Evolutionary conservation across 495 filamentous ascomycete genomes (phyloP).

Genomic region (Baudoinia panamericana): DNA sequence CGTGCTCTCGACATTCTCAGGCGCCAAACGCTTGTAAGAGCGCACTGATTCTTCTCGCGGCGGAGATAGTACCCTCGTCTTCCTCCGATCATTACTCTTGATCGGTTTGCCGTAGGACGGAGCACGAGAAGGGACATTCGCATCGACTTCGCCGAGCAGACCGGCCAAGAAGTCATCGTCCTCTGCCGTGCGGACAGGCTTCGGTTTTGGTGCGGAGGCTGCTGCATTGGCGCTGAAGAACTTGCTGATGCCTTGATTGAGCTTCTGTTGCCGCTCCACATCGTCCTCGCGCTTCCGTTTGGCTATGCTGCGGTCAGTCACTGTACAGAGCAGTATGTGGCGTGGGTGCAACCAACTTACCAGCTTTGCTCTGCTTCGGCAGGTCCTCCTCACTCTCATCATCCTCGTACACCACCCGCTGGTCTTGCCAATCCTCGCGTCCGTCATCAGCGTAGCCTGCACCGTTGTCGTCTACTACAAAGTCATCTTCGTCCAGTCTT

Average conservation of each 20-base stretch:
- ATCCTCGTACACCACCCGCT: conserved; percentile 41
- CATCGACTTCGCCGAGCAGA: conserved; percentile 79
- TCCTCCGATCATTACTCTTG: conserved; percentile 60
- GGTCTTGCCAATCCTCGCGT: conserved; percentile 85
- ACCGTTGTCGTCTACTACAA: conserved; percentile 56
- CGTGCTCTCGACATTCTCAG: conserved; percentile 28
- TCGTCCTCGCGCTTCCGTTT: conserved; percentile 90
- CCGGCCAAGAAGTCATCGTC: conserved; percentile 76
- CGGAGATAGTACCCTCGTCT: conserved; percentile 69
- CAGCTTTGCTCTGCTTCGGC: conserved; percentile 51
- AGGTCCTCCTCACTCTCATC: conserved; percentile 60
- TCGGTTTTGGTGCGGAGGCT: conserved; percentile 53
- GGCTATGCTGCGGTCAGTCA: no score
- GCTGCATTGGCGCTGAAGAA: conserved; percentile 73
- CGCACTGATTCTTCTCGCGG: conserved; percentile 38
- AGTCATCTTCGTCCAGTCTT: conserved; percentile 86
- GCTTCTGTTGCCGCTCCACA: conserved; percentile 67
- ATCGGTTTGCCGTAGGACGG: conserved; percentile 39
- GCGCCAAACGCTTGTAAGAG: background rate
- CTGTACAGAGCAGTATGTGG: no score
- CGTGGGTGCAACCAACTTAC: conserved; percentile 24
- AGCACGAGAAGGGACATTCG: conserved; percentile 41
- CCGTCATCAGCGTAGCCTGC: conserved; percentile 80
- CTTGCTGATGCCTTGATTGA: conserved; percentile 80
- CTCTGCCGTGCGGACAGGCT: conserved; percentile 56